Percentiles rank a stretch among this genome's conserved stretches.
These are phyloP conservation scores for Phytophthora melonis DNA, from an alignment of 352 stramenopile genomes.

Conservation along the genomic window DNA sequence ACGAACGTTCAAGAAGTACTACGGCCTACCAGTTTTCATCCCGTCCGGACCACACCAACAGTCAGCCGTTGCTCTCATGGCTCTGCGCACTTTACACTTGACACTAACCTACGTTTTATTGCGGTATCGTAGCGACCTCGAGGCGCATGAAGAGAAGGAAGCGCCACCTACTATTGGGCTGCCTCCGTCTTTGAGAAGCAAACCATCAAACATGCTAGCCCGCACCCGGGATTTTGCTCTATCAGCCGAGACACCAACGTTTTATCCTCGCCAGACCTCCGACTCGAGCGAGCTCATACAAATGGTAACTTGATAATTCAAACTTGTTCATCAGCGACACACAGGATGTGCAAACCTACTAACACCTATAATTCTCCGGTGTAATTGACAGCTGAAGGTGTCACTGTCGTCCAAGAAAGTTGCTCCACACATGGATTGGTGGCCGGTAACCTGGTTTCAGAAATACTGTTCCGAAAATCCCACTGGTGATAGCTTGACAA, in stretches of 20 bases:
- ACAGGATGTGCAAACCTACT: background rate
- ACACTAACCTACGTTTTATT: background rate
- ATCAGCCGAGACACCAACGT: slow-evolving; percentile 52
- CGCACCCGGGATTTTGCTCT: slow-evolving; percentile 42
- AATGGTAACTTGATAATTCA: slow-evolving; percentile 30
- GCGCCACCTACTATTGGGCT: background rate
- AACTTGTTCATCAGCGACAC: background rate
- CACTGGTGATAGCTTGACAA: slow-evolving; percentile 1
- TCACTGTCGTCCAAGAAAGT: slow-evolving; percentile 51
- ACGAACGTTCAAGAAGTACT: slow-evolving; percentile 44
- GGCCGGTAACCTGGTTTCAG: slow-evolving; percentile 55
- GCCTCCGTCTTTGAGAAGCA: slow-evolving; percentile 2
- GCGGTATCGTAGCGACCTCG: slow-evolving; percentile 7
- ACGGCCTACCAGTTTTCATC: slow-evolving; percentile 37
- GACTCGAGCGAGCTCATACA: slow-evolving; percentile 44
- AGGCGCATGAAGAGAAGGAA: slow-evolving; percentile 21
- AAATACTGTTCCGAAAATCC: slow-evolving; percentile 14
- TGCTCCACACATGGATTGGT: slow-evolving; percentile 82
- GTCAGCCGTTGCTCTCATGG: background rate
- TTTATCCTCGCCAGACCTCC: slow-evolving; percentile 43
- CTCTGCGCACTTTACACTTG: background rate
- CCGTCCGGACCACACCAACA: background rate
- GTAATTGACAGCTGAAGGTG: slow-evolving; percentile 34
- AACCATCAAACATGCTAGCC: slow-evolving; percentile 8
- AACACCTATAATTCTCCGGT: slow-evolving; percentile 2